Evolutionary conservation across 2,329 filamentous ascomycete genomes (phyloP), one percentile per base, ranked within the genome.

Genomic region (Dactylellina parvicollis): DNA sequence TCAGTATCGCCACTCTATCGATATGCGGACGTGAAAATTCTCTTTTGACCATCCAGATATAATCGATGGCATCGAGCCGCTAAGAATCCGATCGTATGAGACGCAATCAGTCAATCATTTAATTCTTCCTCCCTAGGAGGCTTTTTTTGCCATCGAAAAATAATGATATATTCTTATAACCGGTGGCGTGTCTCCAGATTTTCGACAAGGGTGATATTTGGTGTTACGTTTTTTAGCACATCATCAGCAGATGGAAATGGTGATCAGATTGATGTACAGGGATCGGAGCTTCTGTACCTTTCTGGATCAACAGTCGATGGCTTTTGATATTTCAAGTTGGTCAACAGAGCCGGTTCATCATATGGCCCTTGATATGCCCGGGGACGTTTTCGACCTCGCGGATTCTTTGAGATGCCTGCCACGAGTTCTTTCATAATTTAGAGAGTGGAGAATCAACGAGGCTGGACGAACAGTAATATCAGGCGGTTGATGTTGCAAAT

Each of bases 181-280:
- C 20, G 38, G 59, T 54, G 47, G 24, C 36, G 47, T 55, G 59
- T 44, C 46, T 44, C 36, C 24, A 44, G 47, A 46, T 30, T 14
- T 4, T 20, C 10, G 22, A 26, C 56, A 3, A 36, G 59, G 46
- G 36, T 64, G 47, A 44, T 28, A 20, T 30, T 54, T 52, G 22
- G 22, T 18, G 16, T 14, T 24, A 3, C 24, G 12, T 26, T 52
- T 42, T 4, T 54, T 1, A 22, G 32, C 34, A 30, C 12, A 14
- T 50, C 18, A 42, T 40, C n/a, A 28, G 12, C 32, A 5, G 44
- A 44, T 52, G 4, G 42, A 20, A 20, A 20, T 44, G 30, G 40
- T 49, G 50, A 72, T 64, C 67, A 26, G 36, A 32, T 32, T 38
- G 30, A 38, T 52, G 44, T 49, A 38, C 66, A 32, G 67, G 57